These are phyloP conservation scores for Penicillium paneum DNA, from an alignment of 2,329 filamentous ascomycete genomes.

Conservation along the genomic window DNA sequence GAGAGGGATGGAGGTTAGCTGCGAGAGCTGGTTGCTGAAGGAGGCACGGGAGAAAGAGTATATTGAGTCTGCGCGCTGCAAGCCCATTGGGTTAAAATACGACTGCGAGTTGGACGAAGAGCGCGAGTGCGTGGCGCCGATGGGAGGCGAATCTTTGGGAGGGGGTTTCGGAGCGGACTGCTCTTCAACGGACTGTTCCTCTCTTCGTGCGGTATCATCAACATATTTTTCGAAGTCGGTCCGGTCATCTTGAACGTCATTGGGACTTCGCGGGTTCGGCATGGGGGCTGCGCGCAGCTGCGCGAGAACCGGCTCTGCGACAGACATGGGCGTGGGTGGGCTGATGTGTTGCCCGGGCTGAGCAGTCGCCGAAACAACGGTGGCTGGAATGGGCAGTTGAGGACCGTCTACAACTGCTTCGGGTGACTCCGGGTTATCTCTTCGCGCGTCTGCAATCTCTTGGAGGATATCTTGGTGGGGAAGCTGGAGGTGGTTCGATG, in stretches of 20 bases:
- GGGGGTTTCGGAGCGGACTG: constrained; percentile 31
- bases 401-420: constrained; percentile 19
- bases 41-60: constrained; percentile 90
- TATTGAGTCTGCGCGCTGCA: constrained; percentile 74
- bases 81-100: constrained; percentile 45
- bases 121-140: constrained; percentile 17
- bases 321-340: constrained; percentile 29
- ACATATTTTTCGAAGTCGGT: constrained; percentile 45
- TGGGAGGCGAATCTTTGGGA: constrained; percentile 35
- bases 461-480: constrained; percentile 17
- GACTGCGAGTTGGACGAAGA: constrained; percentile 38
- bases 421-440: constrained; percentile 10
- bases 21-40: constrained; percentile 87
- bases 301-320: constrained; percentile 26
- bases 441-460: constrained; percentile 13
- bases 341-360: constrained; percentile 8
- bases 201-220: constrained; percentile 34
- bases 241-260: constrained; percentile 24
- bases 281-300: constrained; percentile 18
- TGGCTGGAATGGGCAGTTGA: constrained; percentile 9
- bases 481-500: constrained; percentile 22
- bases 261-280: constrained; percentile 7
- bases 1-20: constrained; percentile 84
- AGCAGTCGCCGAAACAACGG: constrained; percentile 8
- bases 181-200: constrained; percentile 26